Evolutionary conservation across 495 filamentous ascomycete species (phyloP).

Genomic region (Clohesyomyces aquaticus): DNA sequence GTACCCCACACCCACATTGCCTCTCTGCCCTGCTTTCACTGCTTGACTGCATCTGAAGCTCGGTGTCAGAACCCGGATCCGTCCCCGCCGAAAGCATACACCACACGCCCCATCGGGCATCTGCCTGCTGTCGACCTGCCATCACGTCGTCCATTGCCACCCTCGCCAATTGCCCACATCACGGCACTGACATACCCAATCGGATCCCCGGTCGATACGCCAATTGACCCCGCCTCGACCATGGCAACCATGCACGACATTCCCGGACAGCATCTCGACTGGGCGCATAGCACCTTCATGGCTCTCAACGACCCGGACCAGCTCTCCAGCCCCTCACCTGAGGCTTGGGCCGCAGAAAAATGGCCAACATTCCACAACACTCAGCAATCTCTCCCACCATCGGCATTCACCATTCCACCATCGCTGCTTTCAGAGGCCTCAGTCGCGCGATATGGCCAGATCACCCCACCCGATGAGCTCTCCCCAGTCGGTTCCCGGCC

Average conservation of each 20-base stretch:
- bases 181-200: no score
- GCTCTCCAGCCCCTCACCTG: neutral
- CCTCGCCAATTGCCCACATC: no score
- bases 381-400: constrained; percentile 2
- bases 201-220: no score
- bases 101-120: no score
- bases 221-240: neutral
- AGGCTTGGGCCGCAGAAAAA: no score
- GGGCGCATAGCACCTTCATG: constrained; percentile 12
- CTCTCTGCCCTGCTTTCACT: neutral
- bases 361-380: constrained; percentile 4
- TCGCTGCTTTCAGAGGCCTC: constrained; percentile 8
- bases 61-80: no score
- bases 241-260: neutral
- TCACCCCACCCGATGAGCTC: constrained; percentile 39
- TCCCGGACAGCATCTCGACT: constrained; percentile 9
- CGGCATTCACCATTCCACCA: constrained; percentile 9
- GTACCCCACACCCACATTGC: neutral
- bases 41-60: no score
- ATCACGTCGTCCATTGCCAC: no score
- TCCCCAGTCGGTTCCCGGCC: constrained; percentile 18
- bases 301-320: constrained; percentile 14
- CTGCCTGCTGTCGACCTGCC: no score
- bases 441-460: constrained; percentile 34
- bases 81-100: no score